These are phyloP conservation scores for Fusarium drepaniforme DNA, from an alignment of 2,329 filamentous ascomycete genomes.

Conservation along the genomic window DNA sequence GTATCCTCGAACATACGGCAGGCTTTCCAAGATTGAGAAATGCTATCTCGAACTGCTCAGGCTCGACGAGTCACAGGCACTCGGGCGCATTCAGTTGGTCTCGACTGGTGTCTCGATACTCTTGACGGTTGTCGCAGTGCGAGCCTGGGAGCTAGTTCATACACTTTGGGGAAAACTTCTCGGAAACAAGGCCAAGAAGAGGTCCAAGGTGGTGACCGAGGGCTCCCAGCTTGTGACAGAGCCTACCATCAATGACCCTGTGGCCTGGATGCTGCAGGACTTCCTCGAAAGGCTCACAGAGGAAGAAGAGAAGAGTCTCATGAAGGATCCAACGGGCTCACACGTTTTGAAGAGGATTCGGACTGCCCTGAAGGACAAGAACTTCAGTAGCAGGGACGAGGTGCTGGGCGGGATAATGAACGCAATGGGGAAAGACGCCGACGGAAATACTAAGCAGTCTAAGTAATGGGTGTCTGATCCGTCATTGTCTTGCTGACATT, in stretches of 20 bases:
- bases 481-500: not conserved
- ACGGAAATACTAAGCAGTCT: not conserved
- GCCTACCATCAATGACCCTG: not conserved
- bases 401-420: not conserved
- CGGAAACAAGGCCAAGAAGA: not conserved
- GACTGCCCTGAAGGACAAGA: not conserved
- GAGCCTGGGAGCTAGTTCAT: not conserved
- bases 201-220: not conserved
- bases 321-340: not conserved
- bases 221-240: not conserved
- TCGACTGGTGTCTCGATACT: not conserved
- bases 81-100: not conserved
- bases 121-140: not conserved
- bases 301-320: not conserved
- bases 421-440: not conserved
- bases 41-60: not conserved
- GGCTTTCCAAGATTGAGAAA: slow-evolving; percentile 3
- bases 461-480: not conserved
- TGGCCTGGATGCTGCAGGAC: not conserved
- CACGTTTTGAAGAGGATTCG: not conserved
- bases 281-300: not conserved
- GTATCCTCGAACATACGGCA: slow-evolving; percentile 6
- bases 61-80: not conserved
- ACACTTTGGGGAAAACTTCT: not conserved
- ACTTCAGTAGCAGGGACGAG: not conserved